Percentiles rank a stretch among this genome's conserved stretches.
Conservation (phyloP, 2,329 filamentous ascomycete species). For the Didymella pinodella region DNA sequence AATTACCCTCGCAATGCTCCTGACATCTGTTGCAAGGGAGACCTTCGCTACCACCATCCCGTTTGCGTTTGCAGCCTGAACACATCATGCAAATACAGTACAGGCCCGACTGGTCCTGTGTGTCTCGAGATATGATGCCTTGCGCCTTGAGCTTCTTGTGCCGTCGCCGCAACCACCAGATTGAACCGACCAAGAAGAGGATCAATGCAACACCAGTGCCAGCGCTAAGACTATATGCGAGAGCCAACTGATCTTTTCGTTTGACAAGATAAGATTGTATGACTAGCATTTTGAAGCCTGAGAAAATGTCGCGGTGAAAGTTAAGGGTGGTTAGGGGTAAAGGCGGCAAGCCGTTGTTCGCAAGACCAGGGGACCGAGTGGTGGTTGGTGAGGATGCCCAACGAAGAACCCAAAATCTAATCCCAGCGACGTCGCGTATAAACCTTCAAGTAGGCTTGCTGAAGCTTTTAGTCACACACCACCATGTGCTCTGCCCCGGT, state of each 20-base stretch:
- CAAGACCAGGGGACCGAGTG: too few relatives aligned
- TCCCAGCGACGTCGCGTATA: neutral
- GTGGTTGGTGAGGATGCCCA: too few relatives aligned
- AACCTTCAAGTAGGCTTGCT: neutral
- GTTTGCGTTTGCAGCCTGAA: constrained; percentile 3
- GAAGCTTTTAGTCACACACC: neutral
- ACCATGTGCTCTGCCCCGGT: too few relatives aligned
- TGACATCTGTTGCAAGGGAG: constrained; percentile 1
- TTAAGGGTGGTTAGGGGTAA: too few relatives aligned
- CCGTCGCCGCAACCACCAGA: constrained; percentile 2
- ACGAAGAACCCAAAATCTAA: neutral
- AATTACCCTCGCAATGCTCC: constrained; percentile 1
- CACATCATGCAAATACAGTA: constrained; percentile 4
- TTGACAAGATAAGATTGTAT: neutral
- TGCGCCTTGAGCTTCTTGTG: neutral
- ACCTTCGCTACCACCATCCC: constrained; percentile 2
- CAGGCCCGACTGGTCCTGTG: neutral
- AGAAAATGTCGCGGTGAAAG: neutral
- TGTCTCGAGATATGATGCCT: neutral
- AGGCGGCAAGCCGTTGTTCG: too few relatives aligned
- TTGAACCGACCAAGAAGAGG: neutral
- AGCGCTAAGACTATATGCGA: constrained; percentile 10
- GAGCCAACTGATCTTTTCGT: neutral
- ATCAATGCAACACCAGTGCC: constrained; percentile 1
- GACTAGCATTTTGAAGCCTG: constrained; percentile 39